Evolutionary conservation across 208 protist species (phyloP).

Genomic region (Angomonas deanei): DNA sequence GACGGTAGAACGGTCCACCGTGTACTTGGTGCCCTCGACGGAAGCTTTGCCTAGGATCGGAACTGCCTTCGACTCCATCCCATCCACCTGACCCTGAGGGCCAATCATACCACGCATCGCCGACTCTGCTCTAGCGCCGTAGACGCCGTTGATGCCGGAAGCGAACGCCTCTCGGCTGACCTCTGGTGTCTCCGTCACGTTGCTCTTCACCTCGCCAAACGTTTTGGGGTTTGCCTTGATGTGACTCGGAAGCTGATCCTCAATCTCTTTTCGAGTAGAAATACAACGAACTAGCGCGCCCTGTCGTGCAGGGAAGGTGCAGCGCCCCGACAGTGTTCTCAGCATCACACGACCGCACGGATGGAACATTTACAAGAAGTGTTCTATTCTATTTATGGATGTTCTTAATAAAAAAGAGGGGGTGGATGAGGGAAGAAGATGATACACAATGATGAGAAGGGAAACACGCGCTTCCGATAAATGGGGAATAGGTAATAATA

Average conservation of each 20-base stretch:
- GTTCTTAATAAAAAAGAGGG: too few species aligned
- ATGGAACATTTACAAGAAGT: too few species aligned
- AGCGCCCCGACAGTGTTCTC: too few species aligned
- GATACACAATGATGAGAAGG: too few species aligned
- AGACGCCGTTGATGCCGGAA: constrained; percentile 76
- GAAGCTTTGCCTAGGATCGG: constrained; percentile 76
- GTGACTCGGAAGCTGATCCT: background rate
- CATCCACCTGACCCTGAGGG: constrained; percentile 70
- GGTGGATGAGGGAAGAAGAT: too few species aligned
- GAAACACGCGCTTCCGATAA: too few species aligned
- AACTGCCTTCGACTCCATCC: constrained; percentile 66
- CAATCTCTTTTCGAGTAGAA: constrained; percentile 1
- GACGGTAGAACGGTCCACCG: constrained; percentile 69
- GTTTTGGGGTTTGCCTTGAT: constrained; percentile 7
- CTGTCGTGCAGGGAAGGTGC: background rate
- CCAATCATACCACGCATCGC: constrained; percentile 83
- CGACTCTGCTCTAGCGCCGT: constrained; percentile 65
- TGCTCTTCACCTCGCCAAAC: background rate
- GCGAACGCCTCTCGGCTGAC: constrained; percentile 25
- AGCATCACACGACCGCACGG: too few species aligned
- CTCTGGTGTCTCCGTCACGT: background rate
- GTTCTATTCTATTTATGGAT: too few species aligned
- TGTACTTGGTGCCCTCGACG: constrained; percentile 71
- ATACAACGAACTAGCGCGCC: background rate
- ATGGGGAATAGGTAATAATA: too few species aligned